Evolutionary conservation across 495 filamentous ascomycete species (phyloP).

Genomic region (Astrocystis sublimbata): DNA sequence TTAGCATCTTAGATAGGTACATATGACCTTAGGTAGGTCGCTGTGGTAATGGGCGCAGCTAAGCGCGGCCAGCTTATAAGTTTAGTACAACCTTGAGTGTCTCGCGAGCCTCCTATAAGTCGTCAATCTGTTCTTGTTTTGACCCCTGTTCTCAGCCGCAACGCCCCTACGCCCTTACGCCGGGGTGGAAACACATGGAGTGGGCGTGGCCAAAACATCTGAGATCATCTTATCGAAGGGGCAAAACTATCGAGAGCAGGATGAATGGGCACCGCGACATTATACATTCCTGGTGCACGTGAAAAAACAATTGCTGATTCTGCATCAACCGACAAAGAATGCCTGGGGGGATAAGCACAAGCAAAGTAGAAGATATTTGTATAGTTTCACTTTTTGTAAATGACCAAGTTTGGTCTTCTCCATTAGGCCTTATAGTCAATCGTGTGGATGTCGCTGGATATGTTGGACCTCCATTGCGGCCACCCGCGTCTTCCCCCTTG

Average conservation of each 20-base stretch:
- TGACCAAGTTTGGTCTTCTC: background rate
- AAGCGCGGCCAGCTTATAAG: too few species aligned
- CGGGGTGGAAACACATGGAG: background rate
- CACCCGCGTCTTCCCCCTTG: background rate
- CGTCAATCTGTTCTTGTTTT: background rate
- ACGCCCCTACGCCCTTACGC: background rate
- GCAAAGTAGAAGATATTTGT: background rate
- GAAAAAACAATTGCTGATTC: too few species aligned
- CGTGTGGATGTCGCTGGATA: background rate
- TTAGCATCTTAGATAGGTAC: too few species aligned
- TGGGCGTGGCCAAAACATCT: background rate
- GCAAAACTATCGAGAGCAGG: background rate
- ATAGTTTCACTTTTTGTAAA: background rate
- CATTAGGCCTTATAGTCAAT: slow-evolving; percentile 5
- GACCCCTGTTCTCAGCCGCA: background rate
- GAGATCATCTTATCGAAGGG: too few species aligned
- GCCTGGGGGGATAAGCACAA: background rate
- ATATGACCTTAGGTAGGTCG: too few species aligned
- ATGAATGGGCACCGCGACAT: background rate
- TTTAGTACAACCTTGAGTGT: too few species aligned
- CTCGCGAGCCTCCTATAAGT: too few species aligned
- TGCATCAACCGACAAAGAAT: too few species aligned
- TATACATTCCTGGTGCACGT: background rate
- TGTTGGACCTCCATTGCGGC: background rate
- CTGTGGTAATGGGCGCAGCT: too few species aligned